phyloP scores from a whole-genome alignment of 2,329 filamentous ascomycete species.

The Didymella pinodella region DNA sequence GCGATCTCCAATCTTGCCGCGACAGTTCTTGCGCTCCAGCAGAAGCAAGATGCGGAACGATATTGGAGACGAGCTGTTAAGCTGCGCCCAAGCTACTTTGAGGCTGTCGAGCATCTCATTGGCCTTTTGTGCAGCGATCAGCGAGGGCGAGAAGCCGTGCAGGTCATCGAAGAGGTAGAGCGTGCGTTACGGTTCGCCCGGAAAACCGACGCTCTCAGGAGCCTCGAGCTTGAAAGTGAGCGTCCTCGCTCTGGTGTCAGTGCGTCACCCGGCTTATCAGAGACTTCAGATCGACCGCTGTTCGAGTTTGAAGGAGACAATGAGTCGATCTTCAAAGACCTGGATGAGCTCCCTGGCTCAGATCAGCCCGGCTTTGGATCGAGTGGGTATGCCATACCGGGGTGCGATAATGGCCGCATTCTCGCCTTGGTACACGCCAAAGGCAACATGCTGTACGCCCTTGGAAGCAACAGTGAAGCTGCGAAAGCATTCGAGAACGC shows the following conservation, averaged over 20 bases:
- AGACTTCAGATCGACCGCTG: constrained; percentile 63
- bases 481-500: constrained; percentile 94
- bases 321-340: constrained; percentile 51
- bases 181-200: constrained; percentile 66
- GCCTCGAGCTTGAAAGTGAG: constrained; percentile 65
- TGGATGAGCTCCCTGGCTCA: constrained; percentile 51
- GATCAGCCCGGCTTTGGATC: constrained; percentile 70
- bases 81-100: constrained; percentile 85
- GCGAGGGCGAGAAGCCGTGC: constrained; percentile 82
- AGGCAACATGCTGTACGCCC: constrained; percentile 95
- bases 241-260: constrained; percentile 67
- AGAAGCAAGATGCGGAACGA: constrained; percentile 81
- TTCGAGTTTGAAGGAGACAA: constrained; percentile 62
- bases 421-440: constrained; percentile 95
- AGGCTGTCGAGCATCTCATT: constrained; percentile 93
- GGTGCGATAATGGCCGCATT: constrained; percentile 88
- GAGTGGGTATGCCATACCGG: constrained; percentile 85
- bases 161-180: constrained; percentile 87
- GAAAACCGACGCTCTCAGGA: constrained; percentile 57
- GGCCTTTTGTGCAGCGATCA: constrained; percentile 84
- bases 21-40: constrained; percentile 82
- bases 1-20: constrained; percentile 93
- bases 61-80: constrained; percentile 88
- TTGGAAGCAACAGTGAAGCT: constrained; percentile 81
- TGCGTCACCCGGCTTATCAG: constrained; percentile 61